These are phyloP conservation scores for Quercus gilva DNA, from an alignment of 306 rosid genomes.

Conservation along the genomic window DNA sequence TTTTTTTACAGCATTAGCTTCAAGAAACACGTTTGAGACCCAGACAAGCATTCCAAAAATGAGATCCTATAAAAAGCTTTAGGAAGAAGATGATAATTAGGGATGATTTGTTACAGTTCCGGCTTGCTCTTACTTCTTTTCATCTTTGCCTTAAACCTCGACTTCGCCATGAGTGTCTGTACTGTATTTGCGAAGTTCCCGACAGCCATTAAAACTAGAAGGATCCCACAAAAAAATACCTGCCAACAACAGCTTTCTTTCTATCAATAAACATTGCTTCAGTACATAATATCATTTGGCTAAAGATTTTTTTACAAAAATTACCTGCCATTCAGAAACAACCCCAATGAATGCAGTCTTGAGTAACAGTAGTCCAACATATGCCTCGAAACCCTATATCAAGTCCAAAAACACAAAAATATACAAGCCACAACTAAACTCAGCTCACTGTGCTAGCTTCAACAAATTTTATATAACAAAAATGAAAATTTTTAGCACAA, in stretches of 20 bases:
- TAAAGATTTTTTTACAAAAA: neutral
- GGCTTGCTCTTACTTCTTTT: constrained; percentile 87
- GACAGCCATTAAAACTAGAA: constrained; percentile 83
- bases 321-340: constrained; percentile 97
- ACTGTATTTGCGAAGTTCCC: constrained; percentile 93
- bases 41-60: constrained; percentile 10
- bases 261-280: constrained; percentile 4
- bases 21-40: constrained; percentile 1
- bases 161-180: constrained; percentile 80
- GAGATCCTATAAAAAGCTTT: constrained; percentile 14
- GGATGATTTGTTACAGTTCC: constrained; percentile 42
- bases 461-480: constrained; percentile 2
- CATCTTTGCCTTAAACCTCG: constrained; percentile 98
- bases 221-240: constrained; percentile 85
- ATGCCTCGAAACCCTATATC: constrained; percentile 87
- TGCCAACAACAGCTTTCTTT: constrained; percentile 33
- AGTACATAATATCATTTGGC: neutral
- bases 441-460: constrained; percentile 7
- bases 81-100: constrained; percentile 4
- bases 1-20: neutral
- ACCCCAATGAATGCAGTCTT: constrained; percentile 63
- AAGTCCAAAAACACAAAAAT: constrained; percentile 17
- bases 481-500: neutral
- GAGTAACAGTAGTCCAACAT: constrained; percentile 78
- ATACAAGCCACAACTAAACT: constrained; percentile 3